These are phyloP conservation scores for Ustilago crameri DNA, from an alignment of 1,284 basidiomycete species.

Conservation along the genomic window DNA sequence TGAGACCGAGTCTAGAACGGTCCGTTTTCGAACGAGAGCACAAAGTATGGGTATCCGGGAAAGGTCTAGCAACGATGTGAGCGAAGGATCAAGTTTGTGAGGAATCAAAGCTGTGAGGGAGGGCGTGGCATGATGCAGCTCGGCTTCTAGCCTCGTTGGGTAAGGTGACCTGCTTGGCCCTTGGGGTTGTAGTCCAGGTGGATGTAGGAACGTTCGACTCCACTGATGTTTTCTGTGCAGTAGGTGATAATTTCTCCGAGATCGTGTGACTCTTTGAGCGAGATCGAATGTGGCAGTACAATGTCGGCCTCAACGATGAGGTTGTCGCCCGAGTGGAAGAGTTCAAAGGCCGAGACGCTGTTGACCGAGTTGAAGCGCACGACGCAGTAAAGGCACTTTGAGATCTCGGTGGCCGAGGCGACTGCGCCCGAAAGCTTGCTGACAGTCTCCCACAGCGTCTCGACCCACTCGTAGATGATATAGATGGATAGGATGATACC, in stretches of 20 bases:
- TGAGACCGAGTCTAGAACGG: too few species aligned
- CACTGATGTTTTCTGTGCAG: constrained; percentile 57
- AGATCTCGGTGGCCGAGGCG: constrained; percentile 54
- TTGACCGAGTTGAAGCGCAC: constrained; percentile 63
- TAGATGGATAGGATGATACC: constrained; percentile 58
- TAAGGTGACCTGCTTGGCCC: constrained; percentile 61
- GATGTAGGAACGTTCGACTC: constrained; percentile 61
- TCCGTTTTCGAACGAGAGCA: too few species aligned
- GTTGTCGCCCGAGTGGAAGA: constrained; percentile 65
- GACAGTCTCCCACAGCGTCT: constrained; percentile 62
- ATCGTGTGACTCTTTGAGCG: constrained; percentile 66
- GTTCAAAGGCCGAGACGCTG: constrained; percentile 62
- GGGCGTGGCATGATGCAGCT: too few species aligned
- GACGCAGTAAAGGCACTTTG: constrained; percentile 62
- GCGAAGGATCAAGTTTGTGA: too few species aligned
- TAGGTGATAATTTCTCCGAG: constrained; percentile 66
- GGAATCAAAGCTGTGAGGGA: too few species aligned
- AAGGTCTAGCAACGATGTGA: too few species aligned
- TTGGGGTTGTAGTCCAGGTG: constrained; percentile 63
- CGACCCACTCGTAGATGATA: constrained; percentile 64
- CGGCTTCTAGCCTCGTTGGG: constrained; percentile 42
- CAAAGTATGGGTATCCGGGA: too few species aligned
- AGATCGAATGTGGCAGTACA: constrained; percentile 59
- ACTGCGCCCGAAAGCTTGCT: constrained; percentile 60
- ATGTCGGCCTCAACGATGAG: constrained; percentile 65